phyloP scores from a whole-genome alignment of 1,284 basidiomycete species.

The Volvariella volvacea region DNA sequence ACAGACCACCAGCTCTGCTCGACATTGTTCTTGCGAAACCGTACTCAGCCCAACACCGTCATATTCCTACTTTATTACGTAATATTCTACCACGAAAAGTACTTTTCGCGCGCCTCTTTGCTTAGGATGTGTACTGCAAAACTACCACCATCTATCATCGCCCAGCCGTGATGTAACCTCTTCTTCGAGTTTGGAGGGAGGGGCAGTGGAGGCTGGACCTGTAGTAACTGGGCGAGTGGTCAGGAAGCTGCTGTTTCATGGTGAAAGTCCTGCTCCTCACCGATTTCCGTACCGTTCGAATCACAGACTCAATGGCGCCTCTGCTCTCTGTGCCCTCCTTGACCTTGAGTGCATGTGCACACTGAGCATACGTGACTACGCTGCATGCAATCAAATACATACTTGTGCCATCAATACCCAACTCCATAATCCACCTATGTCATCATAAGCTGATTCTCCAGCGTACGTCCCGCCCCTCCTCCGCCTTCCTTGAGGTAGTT shows the following conservation, averaged over 20 bases:
- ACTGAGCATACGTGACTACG: neutral
- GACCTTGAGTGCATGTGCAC: conserved; percentile 36
- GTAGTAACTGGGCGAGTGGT: conserved; percentile 38
- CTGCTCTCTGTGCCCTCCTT: conserved; percentile 76
- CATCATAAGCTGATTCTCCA: conserved; percentile 52
- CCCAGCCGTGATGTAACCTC: conserved; percentile 64
- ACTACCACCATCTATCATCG: conserved; percentile 70
- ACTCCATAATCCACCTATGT: conserved; percentile 52
- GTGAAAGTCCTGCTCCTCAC: too few species aligned
- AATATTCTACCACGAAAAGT: conserved; percentile 32
- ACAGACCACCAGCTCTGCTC: conserved; percentile 70
- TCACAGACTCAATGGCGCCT: conserved; percentile 66
- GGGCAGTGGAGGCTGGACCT: conserved; percentile 44
- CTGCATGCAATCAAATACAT: conserved; percentile 6
- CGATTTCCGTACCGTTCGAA: conserved; percentile 58
- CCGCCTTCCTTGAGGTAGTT: conserved; percentile 53
- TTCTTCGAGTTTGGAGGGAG: conserved; percentile 58
- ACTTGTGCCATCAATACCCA: conserved; percentile 73
- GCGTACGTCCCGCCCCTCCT: conserved; percentile 58
- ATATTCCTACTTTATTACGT: conserved; percentile 7
- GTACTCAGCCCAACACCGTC: too few species aligned
- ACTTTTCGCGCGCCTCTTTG: conserved; percentile 53
- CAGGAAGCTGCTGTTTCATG: conserved; percentile 5
- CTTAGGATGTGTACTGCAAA: conserved; percentile 74
- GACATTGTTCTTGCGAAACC: conserved; percentile 41